Conservation (phyloP, 495 filamentous ascomycete genomes). For the Talaromyces trachyspermus region DNA sequence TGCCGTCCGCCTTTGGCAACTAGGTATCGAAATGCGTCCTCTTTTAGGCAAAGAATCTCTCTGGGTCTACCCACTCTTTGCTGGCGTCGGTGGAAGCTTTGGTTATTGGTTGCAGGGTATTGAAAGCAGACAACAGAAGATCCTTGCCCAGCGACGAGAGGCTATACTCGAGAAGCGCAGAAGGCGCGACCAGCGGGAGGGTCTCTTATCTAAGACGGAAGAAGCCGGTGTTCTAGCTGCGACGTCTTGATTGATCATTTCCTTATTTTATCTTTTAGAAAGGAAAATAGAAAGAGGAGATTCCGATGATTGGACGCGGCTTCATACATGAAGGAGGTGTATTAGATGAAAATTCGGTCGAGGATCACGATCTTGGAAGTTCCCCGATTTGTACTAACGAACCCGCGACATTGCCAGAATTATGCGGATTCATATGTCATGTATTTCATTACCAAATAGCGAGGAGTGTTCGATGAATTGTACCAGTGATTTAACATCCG, state of each 20-base stretch:
- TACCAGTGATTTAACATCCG: no score
- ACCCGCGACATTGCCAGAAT: no score
- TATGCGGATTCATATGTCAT: no score
- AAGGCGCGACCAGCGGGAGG: conserved; percentile 59
- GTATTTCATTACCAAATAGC: no score
- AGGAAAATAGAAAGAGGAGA: background rate
- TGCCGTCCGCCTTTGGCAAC: conserved; percentile 86
- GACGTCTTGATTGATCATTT: conserved; percentile 35
- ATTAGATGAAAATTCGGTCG: no score
- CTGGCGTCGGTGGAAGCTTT: conserved; percentile 75
- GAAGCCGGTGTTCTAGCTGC: conserved; percentile 35
- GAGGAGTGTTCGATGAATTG: no score
- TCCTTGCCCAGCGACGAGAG: conserved; percentile 68
- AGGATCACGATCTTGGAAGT: no score
- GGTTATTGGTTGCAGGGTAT: conserved; percentile 94
- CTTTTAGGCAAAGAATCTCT: conserved; percentile 70
- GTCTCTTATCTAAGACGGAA: conserved; percentile 22
- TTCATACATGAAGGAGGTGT: no score
- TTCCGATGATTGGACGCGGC: no score
- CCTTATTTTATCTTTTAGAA: background rate
- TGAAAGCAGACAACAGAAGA: conserved; percentile 64
- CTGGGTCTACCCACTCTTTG: conserved; percentile 91
- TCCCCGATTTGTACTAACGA: no score
- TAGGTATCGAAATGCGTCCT: conserved; percentile 97
- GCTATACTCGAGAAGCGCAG: conserved; percentile 81